Base-by-base conservation (phyloP, 345 rosid genomes). In the Trapa bicornis region DNA sequence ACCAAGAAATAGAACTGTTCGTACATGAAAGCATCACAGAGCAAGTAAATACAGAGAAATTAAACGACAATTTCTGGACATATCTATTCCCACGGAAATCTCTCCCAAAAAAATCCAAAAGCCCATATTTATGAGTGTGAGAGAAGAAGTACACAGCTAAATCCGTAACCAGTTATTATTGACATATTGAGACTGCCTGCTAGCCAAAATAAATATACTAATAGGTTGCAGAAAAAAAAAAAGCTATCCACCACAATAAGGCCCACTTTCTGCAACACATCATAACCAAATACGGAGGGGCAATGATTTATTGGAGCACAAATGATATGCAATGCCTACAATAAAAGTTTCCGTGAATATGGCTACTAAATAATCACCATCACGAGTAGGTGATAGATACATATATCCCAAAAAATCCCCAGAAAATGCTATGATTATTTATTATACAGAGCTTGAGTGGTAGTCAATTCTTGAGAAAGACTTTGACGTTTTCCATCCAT, bases 1-100 rank as follows among this genome's bases (percentile, higher is more conserved):
- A 67, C 54, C 53, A 52, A 36, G 36, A 64, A 69, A 62, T 35
- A 1, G 66, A 63, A 42, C 39, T 56, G 64, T 39, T 10, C 14
- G 36, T 2, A 37, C 14, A 22, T 41, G 39, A 66, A 22, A 33
- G 56, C 36, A 58, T 66, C 16, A 5, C n/a, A 47, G 47, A 32
- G 32, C 38, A 47, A 66, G 22, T n/a, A 43, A 22, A 22, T 22
- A 13, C 17, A 13, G 69, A 36, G 17, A 33, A 67, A 17, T 43
- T 22, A 22, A 67, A 3, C 35, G n/a, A 13, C 29, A 0, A 64
- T 64, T 36, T 64, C 66, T 7, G n/a, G 47, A 41, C 5, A 12
- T 41, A 6, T 10, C 11, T 2, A 16, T 52, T 15, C 56, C 56
- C 17, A 14, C 56, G 15, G 6, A 7, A 52, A 52, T 22, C 29